Percentiles rank a stretch among this genome's conserved stretches.
phyloP scores from a whole-genome alignment of 805 yeast species.

The Blastobotrys parvus region DNA sequence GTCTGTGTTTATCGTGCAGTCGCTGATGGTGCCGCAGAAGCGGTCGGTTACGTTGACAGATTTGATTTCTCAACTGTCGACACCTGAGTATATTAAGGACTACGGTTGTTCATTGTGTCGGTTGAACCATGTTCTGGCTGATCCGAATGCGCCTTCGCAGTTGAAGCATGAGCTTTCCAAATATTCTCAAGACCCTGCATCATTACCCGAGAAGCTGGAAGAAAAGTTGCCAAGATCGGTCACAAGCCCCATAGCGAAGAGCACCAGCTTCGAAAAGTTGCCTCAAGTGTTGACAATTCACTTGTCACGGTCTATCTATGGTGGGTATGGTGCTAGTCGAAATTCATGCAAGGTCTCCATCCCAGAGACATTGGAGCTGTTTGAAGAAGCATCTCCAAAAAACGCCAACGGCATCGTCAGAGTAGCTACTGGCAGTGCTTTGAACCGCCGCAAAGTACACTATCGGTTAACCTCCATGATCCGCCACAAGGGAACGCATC shows the following conservation, averaged over 20 bases:
- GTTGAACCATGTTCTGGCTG: slow-evolving; percentile 21
- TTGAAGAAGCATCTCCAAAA: slow-evolving; percentile 9
- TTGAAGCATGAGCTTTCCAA: slow-evolving; percentile 31
- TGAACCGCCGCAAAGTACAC: slow-evolving; percentile 26
- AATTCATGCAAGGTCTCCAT: slow-evolving; percentile 67
- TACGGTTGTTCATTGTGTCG: slow-evolving; percentile 67
- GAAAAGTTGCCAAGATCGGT: slow-evolving; percentile 33
- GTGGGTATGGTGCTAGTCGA: slow-evolving; percentile 58
- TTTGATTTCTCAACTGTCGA: slow-evolving; percentile 47
- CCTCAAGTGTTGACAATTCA: slow-evolving; percentile 76
- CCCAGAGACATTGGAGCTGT: slow-evolving; percentile 45
- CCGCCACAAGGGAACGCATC: slow-evolving; percentile 82
- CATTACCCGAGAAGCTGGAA: slow-evolving; percentile 36
- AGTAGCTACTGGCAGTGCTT: too few species aligned
- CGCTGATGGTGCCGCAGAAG: slow-evolving; percentile 64
- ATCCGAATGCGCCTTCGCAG: slow-evolving; percentile 13
- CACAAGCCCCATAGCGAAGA: slow-evolving; percentile 60
- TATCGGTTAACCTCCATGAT: slow-evolving; percentile 66
- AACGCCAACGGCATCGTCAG: slow-evolving; percentile 9
- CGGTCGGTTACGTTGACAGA: slow-evolving; percentile 40
- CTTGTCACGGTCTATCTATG: slow-evolving; percentile 72
- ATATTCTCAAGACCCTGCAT: slow-evolving; percentile 42
- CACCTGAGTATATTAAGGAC: slow-evolving; percentile 69
- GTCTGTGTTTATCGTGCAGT: slow-evolving; percentile 59
- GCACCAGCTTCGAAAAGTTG: slow-evolving; percentile 49